phyloP scores from a whole-genome alignment of 1,284 basidiomycete species.

The Somion occarium region DNA sequence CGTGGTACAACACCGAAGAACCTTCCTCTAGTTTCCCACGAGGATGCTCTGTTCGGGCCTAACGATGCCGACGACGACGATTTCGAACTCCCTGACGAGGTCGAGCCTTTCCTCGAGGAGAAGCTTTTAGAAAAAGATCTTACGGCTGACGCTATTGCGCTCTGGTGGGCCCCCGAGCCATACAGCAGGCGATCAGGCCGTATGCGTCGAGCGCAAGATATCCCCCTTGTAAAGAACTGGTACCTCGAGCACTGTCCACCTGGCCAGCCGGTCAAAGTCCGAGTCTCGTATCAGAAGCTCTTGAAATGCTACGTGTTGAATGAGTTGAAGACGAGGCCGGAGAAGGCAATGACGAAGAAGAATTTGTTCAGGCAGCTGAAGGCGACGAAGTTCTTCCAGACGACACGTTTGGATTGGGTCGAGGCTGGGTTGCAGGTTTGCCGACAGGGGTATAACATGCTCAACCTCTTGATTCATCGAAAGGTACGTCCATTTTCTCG shows the following conservation, averaged over 20 bases:
- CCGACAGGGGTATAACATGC: constrained; percentile 99
- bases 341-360: constrained; percentile 98
- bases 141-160: constrained; percentile 94
- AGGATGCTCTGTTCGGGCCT: constrained; percentile 88
- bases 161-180: constrained; percentile 99
- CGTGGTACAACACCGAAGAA: constrained; percentile 85
- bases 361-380: constrained; percentile 95
- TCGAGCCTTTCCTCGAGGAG: constrained; percentile 83
- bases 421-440: constrained; percentile 99
- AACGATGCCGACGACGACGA: constrained; percentile 83
- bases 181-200: constrained; percentile 91
- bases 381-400: constrained; percentile 99
- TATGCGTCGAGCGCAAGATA: constrained; percentile 91
- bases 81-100: constrained; percentile 81
- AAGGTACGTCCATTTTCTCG: constrained; percentile 51
- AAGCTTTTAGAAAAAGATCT: constrained; percentile 85
- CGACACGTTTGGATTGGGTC: constrained; percentile 97
- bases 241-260: constrained; percentile 98
- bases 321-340: constrained; percentile 82
- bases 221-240: constrained; percentile 97
- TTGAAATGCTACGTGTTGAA: constrained; percentile 96
- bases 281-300: constrained; percentile 98
- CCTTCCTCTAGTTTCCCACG: constrained; percentile 78
- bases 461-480: constrained; percentile 97
- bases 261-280: constrained; percentile 94